Evolutionary conservation across 2,329 filamentous ascomycete species (phyloP).

Genomic region (Paecilomyces dactylethromorphus): DNA sequence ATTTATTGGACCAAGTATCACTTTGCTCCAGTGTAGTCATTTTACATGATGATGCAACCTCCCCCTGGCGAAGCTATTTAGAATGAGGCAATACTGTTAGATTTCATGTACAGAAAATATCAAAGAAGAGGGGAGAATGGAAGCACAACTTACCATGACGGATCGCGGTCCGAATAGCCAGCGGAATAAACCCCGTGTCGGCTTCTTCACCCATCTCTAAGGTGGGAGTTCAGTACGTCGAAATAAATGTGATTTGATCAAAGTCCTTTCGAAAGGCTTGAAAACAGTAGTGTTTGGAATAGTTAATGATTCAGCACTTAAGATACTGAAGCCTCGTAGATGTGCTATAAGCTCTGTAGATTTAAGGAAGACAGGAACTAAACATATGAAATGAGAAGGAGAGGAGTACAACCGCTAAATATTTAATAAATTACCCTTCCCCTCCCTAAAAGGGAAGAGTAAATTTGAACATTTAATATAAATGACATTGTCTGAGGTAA

Average conservation of each 20-base stretch:
- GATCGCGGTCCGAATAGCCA: not conserved
- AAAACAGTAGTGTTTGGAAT: too few relatives aligned
- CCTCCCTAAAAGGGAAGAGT: not conserved
- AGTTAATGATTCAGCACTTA: too few relatives aligned
- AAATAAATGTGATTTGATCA: not conserved
- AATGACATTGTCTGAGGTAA: not conserved
- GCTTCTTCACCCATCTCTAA: not conserved
- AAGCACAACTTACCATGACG: not conserved
- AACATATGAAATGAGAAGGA: not conserved
- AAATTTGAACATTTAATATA: not conserved
- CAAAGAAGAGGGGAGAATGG: not conserved
- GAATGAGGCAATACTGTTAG: constrained; percentile 3
- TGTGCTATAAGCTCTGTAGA: not conserved
- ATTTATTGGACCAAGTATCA: not conserved
- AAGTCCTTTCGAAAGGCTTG: not conserved
- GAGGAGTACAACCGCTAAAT: not conserved
- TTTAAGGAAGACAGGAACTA: not conserved
- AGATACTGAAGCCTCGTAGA: too few relatives aligned
- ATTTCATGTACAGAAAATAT: not conserved
- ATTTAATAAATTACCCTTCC: not conserved
- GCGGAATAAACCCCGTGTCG: not conserved
- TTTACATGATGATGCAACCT: constrained; percentile 25
- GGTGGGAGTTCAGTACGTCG: not conserved
- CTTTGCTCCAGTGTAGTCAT: not conserved
- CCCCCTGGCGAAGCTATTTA: constrained; percentile 17